Conservation (phyloP, 2,329 filamentous ascomycete species). For the Calcarisporium arbuscula region DNA sequence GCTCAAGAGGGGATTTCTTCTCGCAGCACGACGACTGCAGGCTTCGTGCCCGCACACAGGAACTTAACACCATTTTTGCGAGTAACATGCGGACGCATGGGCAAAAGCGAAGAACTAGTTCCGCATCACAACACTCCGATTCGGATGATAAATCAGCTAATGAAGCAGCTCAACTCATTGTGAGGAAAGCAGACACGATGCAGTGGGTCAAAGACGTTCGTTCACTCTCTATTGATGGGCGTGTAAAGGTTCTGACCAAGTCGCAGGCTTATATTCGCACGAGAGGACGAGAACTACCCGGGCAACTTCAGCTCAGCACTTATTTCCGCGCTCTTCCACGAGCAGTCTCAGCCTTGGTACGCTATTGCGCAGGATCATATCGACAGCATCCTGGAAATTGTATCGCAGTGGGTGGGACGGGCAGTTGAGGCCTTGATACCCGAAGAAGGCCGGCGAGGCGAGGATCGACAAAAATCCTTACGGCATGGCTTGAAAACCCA, state of each 20-base stretch:
- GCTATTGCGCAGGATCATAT: conserved; percentile 9
- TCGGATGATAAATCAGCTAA: conserved; percentile 1
- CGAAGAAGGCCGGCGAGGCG: conserved; percentile 3
- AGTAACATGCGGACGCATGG: conserved; percentile 8
- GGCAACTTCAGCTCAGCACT: conserved; percentile 12
- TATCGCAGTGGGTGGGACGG: conserved; percentile 5
- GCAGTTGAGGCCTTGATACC: conserved; percentile 1
- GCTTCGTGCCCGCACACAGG: conserved; percentile 21
- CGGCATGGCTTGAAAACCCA: conserved; percentile 6
- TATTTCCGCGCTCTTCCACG: conserved; percentile 11
- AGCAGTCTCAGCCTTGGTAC: conserved; percentile 11
- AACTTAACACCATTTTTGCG: conserved; percentile 16
- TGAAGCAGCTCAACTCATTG: conserved; percentile 5
- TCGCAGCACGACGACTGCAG: conserved; percentile 11
- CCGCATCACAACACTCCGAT: not conserved
- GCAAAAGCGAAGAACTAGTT: conserved; percentile 2
- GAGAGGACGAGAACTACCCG: conserved; percentile 14
- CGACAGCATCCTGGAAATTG: conserved; percentile 4
- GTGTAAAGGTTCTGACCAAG: no score
- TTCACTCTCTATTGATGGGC: no score
- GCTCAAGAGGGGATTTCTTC: conserved; percentile 12
- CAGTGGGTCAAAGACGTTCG: conserved; percentile 8
- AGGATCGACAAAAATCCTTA: conserved; percentile 5
- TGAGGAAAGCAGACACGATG: conserved; percentile 6
- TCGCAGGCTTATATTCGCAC: conserved; percentile 5